Percentiles rank a stretch among this genome's conserved stretches.
Evolutionary conservation across 2,329 filamentous ascomycete genomes (phyloP).

Genomic region (Huntiella bhutanensis): DNA sequence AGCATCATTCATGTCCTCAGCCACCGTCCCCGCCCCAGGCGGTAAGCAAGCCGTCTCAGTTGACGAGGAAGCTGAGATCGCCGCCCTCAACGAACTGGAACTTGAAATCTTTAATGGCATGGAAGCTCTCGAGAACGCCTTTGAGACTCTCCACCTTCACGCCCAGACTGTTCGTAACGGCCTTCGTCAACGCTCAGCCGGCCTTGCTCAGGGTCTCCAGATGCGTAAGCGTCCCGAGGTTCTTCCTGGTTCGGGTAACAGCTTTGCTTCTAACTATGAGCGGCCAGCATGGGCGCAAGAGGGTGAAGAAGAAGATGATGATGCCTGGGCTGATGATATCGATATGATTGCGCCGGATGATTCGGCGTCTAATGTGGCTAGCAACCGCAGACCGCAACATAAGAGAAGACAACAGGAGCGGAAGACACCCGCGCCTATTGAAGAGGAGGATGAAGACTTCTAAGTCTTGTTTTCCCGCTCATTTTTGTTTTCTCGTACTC

Average conservation of each 20-base stretch:
- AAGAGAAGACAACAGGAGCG: conserved; percentile 46
- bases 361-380: conserved; percentile 62
- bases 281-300: conserved; percentile 25
- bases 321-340: conserved; percentile 35
- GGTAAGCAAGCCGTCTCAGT: conserved; percentile 52
- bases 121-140: conserved; percentile 86
- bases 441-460: conserved; percentile 51
- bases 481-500: not conserved
- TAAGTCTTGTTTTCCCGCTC: not conserved
- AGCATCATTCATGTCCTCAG: conserved; percentile 37
- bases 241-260: conserved; percentile 30
- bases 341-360: conserved; percentile 55
- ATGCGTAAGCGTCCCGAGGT: conserved; percentile 39
- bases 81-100: conserved; percentile 75
- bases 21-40: conserved; percentile 27
- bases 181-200: conserved; percentile 65
- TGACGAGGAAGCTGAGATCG: conserved; percentile 87
- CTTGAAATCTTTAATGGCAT: conserved; percentile 85
- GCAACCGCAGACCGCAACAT: conserved; percentile 45
- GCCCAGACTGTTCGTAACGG: conserved; percentile 64
- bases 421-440: conserved; percentile 52
- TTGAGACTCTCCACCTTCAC: conserved; percentile 72
- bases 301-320: conserved; percentile 28
- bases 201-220: conserved; percentile 46
- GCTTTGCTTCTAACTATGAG: conserved; percentile 26